Evolutionary conservation across 2,329 filamentous ascomycete species (phyloP), one percentile per base, ranked within the genome.

Genomic region (Epichloe festucae): DNA sequence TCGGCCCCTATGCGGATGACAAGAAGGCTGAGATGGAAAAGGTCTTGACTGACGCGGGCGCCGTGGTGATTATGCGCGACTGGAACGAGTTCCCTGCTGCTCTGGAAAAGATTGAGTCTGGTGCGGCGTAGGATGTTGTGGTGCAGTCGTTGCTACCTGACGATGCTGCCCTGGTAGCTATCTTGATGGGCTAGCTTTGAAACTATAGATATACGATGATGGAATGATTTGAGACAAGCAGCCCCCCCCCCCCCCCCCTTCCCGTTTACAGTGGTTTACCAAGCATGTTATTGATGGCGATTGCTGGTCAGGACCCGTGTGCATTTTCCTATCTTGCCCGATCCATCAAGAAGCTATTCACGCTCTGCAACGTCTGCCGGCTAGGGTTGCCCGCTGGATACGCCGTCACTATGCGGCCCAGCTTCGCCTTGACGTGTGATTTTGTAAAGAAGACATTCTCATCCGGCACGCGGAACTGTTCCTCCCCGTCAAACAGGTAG

Each of bases 321-420:
- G 31, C 8, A 31, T 31, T 31, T 31, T 8, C 3, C 31, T 31
- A 66, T 52, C 58, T 67, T 45, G 63, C 62, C 66, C 69, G 73
- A 52, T 76, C 76, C 81, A 97, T 91, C 49, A 97, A 69, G 61
- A 88, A 95, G 51, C 87, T 87, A 67, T 97, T 96, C 5, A 97
- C 85, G 58, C 88, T 91, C 67, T 96, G 90, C 39, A 97, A 70
- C 0, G 90, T 96, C 21, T 87, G 77, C 38, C 93, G 76, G 55
- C 84, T 90, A 0, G 91, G 90, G 63, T 94, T 95, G 2, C 84
- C 85, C 58, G 85, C 82, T 1, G 89, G 85, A 63, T 85, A 84
- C 0, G 79, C 80, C 5, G 82, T 84, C 66, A 91, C 87, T 59
- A 97, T 87, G 73, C 83, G 85, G n/a, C 85, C 84, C 35, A 97